Evolutionary conservation across 1,284 basidiomycete genomes (phyloP), one percentile per base, ranked within the genome.

Genomic region (Quambalaria eucalypti): DNA sequence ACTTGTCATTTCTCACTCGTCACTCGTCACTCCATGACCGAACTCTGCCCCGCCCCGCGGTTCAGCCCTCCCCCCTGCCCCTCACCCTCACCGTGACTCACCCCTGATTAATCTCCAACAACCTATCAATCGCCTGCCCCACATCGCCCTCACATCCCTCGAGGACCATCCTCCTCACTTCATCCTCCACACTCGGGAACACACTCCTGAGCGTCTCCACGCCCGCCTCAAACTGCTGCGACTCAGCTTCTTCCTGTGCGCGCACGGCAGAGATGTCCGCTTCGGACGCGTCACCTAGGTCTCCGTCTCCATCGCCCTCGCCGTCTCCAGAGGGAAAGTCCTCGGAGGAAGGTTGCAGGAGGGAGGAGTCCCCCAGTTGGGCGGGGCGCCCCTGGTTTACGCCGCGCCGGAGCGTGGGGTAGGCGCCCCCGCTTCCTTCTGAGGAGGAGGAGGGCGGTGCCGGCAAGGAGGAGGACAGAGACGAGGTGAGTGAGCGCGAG

Each of bases 181-280:
- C 42, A 23, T 46, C 42, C 21, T 46, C 42, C 42, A 26, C 25
- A 21, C 25, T 12, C 16, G 42, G 42, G 12, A 46, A 46, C 2
- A 29, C 48, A 16, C 29, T 49, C 25, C 16, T 30, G 48, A 29
- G 48, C 48, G 48, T 49, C 30, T 49, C 28, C n/a, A 33, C 48
- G 28, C 26, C n/a, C 28, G 48, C 48, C 26, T 49, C 48, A 19
- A 49, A 14, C 48, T 49, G 48, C 48, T 49, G 23, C 23, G 12
- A 12, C 12, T 46, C 16, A n/a, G n/a, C n/a, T n/a, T n/a, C n/a
- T n/a, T n/a, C n/a, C n/a, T n/a, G n/a, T n/a, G n/a, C n/a, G 31
- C 9, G 16, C 9, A 33, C 9, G 31, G 31, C 31, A 33, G 31
- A 33, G 9, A 33, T 33, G 31, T 33, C 40, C 40, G 8, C 9